Evolutionary conservation across 2,329 filamentous ascomycete species (phyloP), one percentile per base, ranked within the genome.

Genomic region (Alternaria atra): DNA sequence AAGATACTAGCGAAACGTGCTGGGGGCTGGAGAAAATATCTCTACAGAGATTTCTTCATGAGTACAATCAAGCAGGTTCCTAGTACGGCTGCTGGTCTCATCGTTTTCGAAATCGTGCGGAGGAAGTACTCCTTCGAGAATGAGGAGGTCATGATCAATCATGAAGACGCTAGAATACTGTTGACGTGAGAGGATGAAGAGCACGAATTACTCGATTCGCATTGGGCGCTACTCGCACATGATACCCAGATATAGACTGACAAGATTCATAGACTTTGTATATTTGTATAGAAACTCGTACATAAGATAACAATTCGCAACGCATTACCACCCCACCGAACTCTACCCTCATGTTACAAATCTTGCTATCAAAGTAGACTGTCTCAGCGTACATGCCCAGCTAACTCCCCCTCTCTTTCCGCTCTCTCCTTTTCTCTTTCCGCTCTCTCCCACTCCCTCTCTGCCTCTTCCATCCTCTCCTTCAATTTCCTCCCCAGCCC

Each of bases 101-200:
- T 94, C 67, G 91, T 92, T 20, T 94, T 94, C 74, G 91, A 94
- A 79, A 74, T 94, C 44, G 87, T 93, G 37, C 82, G 91, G 58
- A 83, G 90, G 35, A 92, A 91, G 78, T 93, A 92, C 68, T 89
- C 89, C 2, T 82, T 86, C 85, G 69, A 88, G 88, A 64, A 84
- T 84, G 67, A 92, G 25, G 72, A 79, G 30, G 76, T 79, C 9
- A 75, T 73, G n/a, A 80, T 80, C 46, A 69, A 74, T 44, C 87
- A 87, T 74, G 89, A 91, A 65, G 89, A 89, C 1, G 91, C 91
- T 68, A 88, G 92, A 69, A 92, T 93, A 69, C 70, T 92, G 64
- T 80, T 93, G 59, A 79, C 67, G 17, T 78, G 58, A 71, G 13
- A n/a, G 32, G n/a, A 7, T 29, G 42, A n/a, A 17, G n/a, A 2